Evolutionary conservation across 768 basidiomycete genomes (phyloP).

Genomic region (Xerocomus brunneocitrinus): DNA sequence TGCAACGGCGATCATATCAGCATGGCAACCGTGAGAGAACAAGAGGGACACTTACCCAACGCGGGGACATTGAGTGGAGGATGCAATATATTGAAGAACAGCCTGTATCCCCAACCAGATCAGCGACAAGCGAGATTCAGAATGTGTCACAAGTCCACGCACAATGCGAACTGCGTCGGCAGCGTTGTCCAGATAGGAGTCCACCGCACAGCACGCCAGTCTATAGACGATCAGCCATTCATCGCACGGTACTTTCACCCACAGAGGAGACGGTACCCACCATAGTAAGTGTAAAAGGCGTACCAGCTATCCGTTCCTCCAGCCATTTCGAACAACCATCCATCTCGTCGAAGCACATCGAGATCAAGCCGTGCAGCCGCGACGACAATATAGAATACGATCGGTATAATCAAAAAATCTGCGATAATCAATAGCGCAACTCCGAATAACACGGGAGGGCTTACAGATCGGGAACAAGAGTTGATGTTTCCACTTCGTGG

Average conservation of each 20-base stretch:
- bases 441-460: slow-evolving; percentile 18
- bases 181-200: slow-evolving; percentile 73
- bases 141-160: slow-evolving; percentile 28
- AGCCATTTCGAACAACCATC: slow-evolving; percentile 81
- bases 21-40: not conserved
- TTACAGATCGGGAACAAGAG: slow-evolving; percentile 85
- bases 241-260: no score
- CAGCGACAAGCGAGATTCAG: not conserved
- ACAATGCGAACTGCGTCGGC: slow-evolving; percentile 93
- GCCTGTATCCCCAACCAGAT: slow-evolving; percentile 37
- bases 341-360: slow-evolving; percentile 48
- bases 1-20: not conserved
- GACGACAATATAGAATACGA: slow-evolving; percentile 80
- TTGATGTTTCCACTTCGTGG: slow-evolving; percentile 76
- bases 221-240: slow-evolving; percentile 21
- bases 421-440: not conserved
- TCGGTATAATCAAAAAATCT: slow-evolving; percentile 81
- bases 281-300: slow-evolving; percentile 75
- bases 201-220: slow-evolving; percentile 57
- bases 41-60: slow-evolving; percentile 46
- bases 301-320: slow-evolving; percentile 56
- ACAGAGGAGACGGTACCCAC: slow-evolving; percentile 38
- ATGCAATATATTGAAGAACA: slow-evolving; percentile 84
- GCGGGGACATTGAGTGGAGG: slow-evolving; percentile 89
- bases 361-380: slow-evolving; percentile 59